Base-by-base conservation (phyloP, 2,329 filamentous ascomycete species). In the Aspergillus tamarii region DNA sequence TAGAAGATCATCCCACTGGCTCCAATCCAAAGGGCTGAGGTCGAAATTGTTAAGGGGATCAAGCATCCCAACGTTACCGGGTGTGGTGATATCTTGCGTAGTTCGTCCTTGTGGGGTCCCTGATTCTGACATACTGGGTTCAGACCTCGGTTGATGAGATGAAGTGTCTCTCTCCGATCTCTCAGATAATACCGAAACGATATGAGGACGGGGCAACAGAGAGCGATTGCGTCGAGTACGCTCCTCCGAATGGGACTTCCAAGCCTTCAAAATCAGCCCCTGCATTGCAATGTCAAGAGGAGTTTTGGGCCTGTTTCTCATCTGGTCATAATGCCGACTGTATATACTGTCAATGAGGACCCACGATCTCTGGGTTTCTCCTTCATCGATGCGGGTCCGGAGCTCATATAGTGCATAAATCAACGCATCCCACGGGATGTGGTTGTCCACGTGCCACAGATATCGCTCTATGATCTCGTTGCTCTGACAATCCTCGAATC, bases 401-500 rank as follows among this genome's bases (percentile, higher is more conserved):
- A 83, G 71, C 36, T 81, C 79, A 61, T 74, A 78, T 39, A 86
- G 71, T 53, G 86, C 76, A 67, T 83, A 82, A n/a, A 85, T 80
- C 52, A 84, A 78, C 11, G 83, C 78, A 59, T 85, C 83, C 83
- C 83, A 86, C 23, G 81, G 79, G 69, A 84, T 86, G 45, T 83
- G 78, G 32, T 77, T 73, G 30, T 82, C 76, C 58, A 80, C 74
- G 67, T 84, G 80, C 82, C 82, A 84, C 30, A 74, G 68, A 63
- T 79, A 84, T n/a, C 76, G 73, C 41, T 77, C 74, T 59, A 81
- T 72, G 26, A 73, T 73, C 32, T 74, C 72, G 34, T 78, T 81
- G 1, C 74, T 76, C 54, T 73, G 71, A 11, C 70, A 63, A 48
- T 66, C 61, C 23, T 72, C 63, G 21, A 64, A 65, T 55, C 68